Percentiles rank a stretch among this genome's conserved stretches.
Evolutionary conservation across 352 stramenopile species (phyloP).

Genomic region (Elongisporangium prolatum): DNA sequence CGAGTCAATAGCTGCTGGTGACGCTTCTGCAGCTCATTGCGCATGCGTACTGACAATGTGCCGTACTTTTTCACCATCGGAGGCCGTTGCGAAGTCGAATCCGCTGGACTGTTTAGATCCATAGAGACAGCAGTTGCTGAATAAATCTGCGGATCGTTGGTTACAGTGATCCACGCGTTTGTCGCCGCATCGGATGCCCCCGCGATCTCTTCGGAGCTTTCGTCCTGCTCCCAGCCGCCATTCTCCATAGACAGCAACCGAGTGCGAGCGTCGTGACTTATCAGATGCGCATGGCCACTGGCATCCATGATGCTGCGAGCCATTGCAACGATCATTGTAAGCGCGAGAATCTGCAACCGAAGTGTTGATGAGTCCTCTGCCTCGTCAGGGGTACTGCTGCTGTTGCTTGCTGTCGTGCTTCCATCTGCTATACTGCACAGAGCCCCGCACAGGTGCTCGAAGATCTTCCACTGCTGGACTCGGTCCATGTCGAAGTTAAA

Average conservation of each 20-base stretch:
- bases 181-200: background rate
- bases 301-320: conserved; percentile 83
- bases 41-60: conserved; percentile 67
- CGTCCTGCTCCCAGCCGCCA: conserved; percentile 82
- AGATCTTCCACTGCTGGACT: conserved; percentile 87
- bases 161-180: background rate
- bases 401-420: conserved; percentile 15
- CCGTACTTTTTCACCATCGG: conserved; percentile 26
- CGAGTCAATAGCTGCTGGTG: conserved; percentile 80
- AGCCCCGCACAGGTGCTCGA: conserved; percentile 74
- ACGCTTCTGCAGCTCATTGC: conserved; percentile 78
- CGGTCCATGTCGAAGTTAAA: conserved; percentile 86
- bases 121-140: background rate
- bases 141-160: background rate
- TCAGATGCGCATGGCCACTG: conserved; percentile 82
- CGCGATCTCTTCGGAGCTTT: conserved; percentile 9
- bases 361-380: conserved; percentile 30
- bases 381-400: conserved; percentile 15
- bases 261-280: conserved; percentile 71
- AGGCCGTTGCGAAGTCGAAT: background rate
- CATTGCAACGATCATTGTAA: conserved; percentile 73
- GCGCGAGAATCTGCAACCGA: conserved; percentile 55
- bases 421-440: conserved; percentile 76
- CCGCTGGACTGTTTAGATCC: background rate
- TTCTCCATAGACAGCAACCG: conserved; percentile 80